Conservation (phyloP, 495 filamentous ascomycete genomes). For the Peziza echinospora region DNA sequence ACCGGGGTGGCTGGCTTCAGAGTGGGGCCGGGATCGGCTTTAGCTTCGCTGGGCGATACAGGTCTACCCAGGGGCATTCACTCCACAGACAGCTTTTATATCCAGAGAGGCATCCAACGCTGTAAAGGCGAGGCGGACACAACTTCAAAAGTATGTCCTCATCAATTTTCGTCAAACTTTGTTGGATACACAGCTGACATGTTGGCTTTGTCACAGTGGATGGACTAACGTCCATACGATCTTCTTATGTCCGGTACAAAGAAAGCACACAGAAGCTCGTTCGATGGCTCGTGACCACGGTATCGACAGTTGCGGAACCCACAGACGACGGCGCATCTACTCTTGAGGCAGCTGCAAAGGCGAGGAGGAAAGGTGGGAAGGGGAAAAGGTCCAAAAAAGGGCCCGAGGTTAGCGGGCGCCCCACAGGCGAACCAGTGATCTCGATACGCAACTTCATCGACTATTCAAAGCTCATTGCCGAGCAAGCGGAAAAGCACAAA, state of each 20-base stretch:
- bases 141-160: too few species aligned
- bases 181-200: too few species aligned
- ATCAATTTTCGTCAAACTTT: too few species aligned
- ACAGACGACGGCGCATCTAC: not conserved
- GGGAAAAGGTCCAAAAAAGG: conserved; percentile 2
- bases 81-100: too few species aligned
- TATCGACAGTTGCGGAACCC: not conserved
- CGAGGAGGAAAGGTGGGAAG: conserved; percentile 3
- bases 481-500: not conserved
- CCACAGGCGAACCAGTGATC: conserved; percentile 4
- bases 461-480: conserved; percentile 6
- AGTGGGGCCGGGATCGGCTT: too few species aligned
- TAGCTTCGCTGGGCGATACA: too few species aligned
- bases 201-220: too few species aligned
- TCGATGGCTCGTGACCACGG: conserved; percentile 5
- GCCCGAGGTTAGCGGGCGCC: not conserved
- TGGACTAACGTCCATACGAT: not conserved
- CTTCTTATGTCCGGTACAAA: conserved; percentile 9
- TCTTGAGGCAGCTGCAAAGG: conserved; percentile 1
- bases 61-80: too few species aligned
- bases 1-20: too few species aligned
- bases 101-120: too few species aligned
- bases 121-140: too few species aligned
- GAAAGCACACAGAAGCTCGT: conserved; percentile 6
- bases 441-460: conserved; percentile 5